Base-by-base conservation (phyloP, 176 grass and related monocot species). In the Thinopyrum elongatum region DNA sequence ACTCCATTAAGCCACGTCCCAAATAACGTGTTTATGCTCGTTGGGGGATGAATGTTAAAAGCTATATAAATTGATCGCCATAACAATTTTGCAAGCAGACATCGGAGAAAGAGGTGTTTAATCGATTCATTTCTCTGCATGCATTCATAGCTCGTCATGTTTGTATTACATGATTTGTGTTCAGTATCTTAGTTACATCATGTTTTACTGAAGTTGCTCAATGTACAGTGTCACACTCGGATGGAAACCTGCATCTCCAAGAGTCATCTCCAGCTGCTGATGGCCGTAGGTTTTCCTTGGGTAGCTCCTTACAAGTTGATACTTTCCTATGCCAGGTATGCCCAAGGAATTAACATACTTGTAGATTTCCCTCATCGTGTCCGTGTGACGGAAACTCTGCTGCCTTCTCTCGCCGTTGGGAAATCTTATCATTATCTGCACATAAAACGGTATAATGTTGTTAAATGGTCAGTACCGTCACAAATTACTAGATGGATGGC, bases 391-490 rank as follows among this genome's bases (percentile, higher is more conserved):
- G 75, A 95, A 95, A 30, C 27, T 88, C 75, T 91, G 87, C 46
- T 77, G 82, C 9, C 51, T 85, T 38, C 90, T 92, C 74, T 95
- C 88, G 4, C 93, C 90, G 44, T 95, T 92, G 46, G 93, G 93
- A 59, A 95, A 88, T 72, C 93, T 90, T 90, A 95, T 90, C 90
- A 95, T 63, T 67, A 95, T 55, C 93, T 95, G 83, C 85, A 90
- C 1, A 74, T 74, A 16, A 67, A 12, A 9, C 29, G 8, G 9
- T 70, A 10, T 13, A 47, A 27, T 82, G 30, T 55, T 49, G 46
- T 59, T 39, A 65, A 14, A 51, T 79, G 26, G 17, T 51, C 68
- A 12, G 26, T 21, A 13, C 44, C 62, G 7, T 47, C 28, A 84
- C 34, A 81, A 34, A n/a, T 8, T 34, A 15, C 27, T 25, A 68